Percentiles rank a stretch among this genome's conserved stretches.
phyloP scores from a whole-genome alignment of 495 filamentous ascomycete genomes.

The Usnea hakonensis region DNA sequence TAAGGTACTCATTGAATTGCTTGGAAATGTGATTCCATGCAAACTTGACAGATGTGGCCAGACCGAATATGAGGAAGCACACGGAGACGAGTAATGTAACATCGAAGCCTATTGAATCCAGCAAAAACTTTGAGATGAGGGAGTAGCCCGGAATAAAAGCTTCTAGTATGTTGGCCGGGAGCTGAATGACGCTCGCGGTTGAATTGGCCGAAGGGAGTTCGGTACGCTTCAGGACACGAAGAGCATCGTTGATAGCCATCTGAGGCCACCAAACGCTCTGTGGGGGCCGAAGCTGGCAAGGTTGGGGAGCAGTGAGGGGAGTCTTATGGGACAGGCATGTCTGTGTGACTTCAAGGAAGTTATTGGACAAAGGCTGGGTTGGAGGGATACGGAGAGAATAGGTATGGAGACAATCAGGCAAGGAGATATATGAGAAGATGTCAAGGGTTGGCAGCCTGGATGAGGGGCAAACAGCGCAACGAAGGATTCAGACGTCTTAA shows the following conservation, averaged over 20 bases:
- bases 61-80: constrained; percentile 42
- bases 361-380: background rate
- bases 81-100: constrained; percentile 59
- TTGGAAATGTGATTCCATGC: constrained; percentile 36
- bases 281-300: background rate
- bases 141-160: constrained; percentile 68
- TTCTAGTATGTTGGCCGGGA: constrained; percentile 50
- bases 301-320: background rate
- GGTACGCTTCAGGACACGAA: constrained; percentile 10
- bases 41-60: constrained; percentile 47
- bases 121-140: constrained; percentile 50
- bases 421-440: background rate
- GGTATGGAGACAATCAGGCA: background rate
- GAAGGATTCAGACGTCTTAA: background rate
- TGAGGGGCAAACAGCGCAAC: background rate
- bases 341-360: background rate
- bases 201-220: constrained; percentile 14
- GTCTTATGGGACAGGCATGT: background rate
- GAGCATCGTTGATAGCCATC: constrained; percentile 19
- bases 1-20: constrained; percentile 39
- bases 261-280: background rate
- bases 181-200: constrained; percentile 26
- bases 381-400: background rate
- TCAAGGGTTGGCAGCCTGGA: background rate
- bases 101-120: constrained; percentile 59